Percentiles rank a stretch among this genome's conserved stretches.
Evolutionary conservation across 2,329 filamentous ascomycete species (phyloP).

Genomic region (Fusarium foetens): DNA sequence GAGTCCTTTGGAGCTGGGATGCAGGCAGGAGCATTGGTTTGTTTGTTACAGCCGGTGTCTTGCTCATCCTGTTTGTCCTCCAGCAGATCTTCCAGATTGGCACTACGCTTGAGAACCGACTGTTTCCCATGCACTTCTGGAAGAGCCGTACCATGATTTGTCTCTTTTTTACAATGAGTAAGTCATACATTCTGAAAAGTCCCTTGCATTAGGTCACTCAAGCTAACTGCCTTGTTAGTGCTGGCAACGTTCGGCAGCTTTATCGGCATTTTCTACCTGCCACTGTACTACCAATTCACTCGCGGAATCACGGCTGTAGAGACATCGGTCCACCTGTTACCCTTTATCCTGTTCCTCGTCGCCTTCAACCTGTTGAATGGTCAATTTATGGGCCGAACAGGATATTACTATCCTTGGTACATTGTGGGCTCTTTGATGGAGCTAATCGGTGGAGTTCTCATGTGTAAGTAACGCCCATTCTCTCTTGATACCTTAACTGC

Average conservation of each 20-base stretch:
- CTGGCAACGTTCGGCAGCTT: slow-evolving; percentile 13
- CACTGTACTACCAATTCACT: slow-evolving; percentile 13
- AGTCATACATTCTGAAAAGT: neutral
- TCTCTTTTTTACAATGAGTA: slow-evolving; percentile 53
- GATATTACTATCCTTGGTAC: slow-evolving; percentile 21
- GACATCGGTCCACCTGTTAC: slow-evolving; percentile 5
- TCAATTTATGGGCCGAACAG: slow-evolving; percentile 9
- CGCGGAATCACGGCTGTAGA: slow-evolving; percentile 1
- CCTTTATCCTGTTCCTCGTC: slow-evolving; percentile 13
- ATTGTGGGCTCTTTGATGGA: neutral
- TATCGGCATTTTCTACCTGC: slow-evolving; percentile 20
- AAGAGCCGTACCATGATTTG: slow-evolving; percentile 50
- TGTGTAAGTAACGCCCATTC: neutral
- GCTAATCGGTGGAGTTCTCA: neutral
- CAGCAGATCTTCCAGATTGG: slow-evolving; percentile 53
- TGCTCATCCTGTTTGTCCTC: slow-evolving; percentile 53
- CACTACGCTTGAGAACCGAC: slow-evolving; percentile 30
- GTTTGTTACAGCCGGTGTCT: slow-evolving; percentile 54
- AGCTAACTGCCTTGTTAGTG: neutral
- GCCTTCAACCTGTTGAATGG: slow-evolving; percentile 15
- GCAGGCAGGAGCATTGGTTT: slow-evolving; percentile 55
- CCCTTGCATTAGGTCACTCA: neutral
- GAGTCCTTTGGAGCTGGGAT: slow-evolving; percentile 58
- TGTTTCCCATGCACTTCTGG: slow-evolving; percentile 62
- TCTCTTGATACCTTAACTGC: accelerated